Base-by-base conservation (phyloP, 257 asterid genomes). In the Cordia subcordata region DNA sequence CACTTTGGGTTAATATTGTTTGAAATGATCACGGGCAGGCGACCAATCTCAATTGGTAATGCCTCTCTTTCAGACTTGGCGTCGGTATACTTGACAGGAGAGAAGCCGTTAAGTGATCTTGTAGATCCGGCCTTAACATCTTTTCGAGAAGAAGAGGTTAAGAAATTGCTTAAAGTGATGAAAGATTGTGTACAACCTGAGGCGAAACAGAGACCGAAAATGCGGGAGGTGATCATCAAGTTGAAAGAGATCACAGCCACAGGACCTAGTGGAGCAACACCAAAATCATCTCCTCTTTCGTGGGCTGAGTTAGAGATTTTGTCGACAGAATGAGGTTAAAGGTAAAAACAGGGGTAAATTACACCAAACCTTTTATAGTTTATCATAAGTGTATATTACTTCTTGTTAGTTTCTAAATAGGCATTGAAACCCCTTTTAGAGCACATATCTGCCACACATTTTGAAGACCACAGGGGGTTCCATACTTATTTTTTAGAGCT, bases 1-100 rank as follows among this genome's bases (percentile, higher is more conserved):
- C 79, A 80, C 23, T 85, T 91, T 13, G 98, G 96, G 53, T 37
- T 83, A 66, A 79, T 85, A 35, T 71, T 91, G 68, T 81, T 91
- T 6, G 98, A 91, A 74, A 83, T 85, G 11, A 68, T 91, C 20
- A 88, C 94, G 10, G 96, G 98, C n/a, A 81, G 81, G 61, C 80
- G 82, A 23, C 81, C 96, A 50, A 67, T 73, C 63, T 47, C 71
- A 8, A 66, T 35, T 8, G 53, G 23, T 18, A 60, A 49, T 27
- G 56, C 58, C 54, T 67, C 87, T 10, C 72, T 68, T 10, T 75
- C 72, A 4, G 85, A 82, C 63, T 82, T 90, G 92, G 93, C 88
- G 1, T 66, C 78, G 5, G 84, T 85, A 51, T 87, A 75, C 71
- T 77, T 81, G 8, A 67, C 66, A 13, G 80, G 75, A 65, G 63